These are phyloP conservation scores for Entamoeba nuttalli DNA, from an alignment of 208 protist genomes.

Conservation along the genomic window DNA sequence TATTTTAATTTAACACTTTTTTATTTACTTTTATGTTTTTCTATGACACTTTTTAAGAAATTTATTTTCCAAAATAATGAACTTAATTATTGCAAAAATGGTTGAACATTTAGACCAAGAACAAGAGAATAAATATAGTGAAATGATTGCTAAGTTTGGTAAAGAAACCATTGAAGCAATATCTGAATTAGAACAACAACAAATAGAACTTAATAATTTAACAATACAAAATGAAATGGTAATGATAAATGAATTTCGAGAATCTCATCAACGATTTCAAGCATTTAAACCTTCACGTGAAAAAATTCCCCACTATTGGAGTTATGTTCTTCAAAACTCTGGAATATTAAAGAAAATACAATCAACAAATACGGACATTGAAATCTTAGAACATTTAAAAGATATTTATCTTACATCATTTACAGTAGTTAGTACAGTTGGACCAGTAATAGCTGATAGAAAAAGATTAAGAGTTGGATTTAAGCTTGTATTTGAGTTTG, in stretches of 20 bases:
- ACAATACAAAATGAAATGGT: neutral
- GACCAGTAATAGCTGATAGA: neutral
- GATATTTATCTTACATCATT: neutral
- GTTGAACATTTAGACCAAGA: no score
- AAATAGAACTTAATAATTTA: neutral
- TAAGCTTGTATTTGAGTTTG: neutral
- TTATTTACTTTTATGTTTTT: no score
- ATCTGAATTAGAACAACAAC: neutral
- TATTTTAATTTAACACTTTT: no score
- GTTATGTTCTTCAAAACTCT: neutral
- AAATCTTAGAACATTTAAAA: neutral
- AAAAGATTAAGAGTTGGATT: neutral
- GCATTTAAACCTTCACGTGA: neutral
- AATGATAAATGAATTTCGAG: neutral
- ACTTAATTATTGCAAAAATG: no score
- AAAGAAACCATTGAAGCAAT: neutral
- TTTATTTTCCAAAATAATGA: no score
- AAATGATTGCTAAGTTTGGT: neutral
- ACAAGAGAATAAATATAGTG: neutral
- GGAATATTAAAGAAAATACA: neutral
- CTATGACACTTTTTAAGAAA: no score
- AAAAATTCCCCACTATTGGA: neutral
- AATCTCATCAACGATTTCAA: neutral
- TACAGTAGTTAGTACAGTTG: neutral
- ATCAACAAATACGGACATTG: neutral